These are phyloP conservation scores for Aspergillus persii DNA, from an alignment of 2,329 filamentous ascomycete species.

Conservation along the genomic window DNA sequence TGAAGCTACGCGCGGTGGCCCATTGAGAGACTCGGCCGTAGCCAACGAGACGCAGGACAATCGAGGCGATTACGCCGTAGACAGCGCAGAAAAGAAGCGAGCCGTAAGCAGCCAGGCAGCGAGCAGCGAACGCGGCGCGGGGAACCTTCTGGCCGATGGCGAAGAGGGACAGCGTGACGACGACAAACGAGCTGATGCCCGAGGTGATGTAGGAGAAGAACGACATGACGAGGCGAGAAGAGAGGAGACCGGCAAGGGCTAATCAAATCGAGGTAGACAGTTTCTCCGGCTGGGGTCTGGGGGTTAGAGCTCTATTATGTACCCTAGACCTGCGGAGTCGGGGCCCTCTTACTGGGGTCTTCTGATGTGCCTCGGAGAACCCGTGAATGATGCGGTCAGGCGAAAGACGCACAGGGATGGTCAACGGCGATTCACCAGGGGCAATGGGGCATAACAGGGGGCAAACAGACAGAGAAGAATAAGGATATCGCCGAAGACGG, in stretches of 20 bases:
- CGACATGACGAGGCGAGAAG: slow-evolving; percentile 51
- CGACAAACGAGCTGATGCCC: slow-evolving; percentile 63
- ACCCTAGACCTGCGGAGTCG: neutral
- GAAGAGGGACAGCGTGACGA: slow-evolving; percentile 53
- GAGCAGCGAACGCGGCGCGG: slow-evolving; percentile 45
- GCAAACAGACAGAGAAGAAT: neutral
- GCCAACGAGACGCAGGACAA: slow-evolving; percentile 68
- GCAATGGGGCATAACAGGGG: slow-evolving; percentile 15
- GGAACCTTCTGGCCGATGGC: slow-evolving; percentile 43
- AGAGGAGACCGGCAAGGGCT: neutral
- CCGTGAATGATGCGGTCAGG: slow-evolving; percentile 16
- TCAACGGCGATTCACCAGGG: slow-evolving; percentile 9
- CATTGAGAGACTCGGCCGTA: slow-evolving; percentile 79
- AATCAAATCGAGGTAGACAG: neutral
- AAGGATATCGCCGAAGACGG: neutral
- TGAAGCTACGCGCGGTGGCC: slow-evolving; percentile 76
- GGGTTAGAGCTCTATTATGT: neutral
- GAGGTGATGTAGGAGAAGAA: slow-evolving; percentile 59
- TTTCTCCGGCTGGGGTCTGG: neutral
- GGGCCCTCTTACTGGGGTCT: slow-evolving; percentile 2
- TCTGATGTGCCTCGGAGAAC: slow-evolving; percentile 2
- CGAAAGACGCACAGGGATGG: slow-evolving; percentile 5
- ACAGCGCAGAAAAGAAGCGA: slow-evolving; percentile 52
- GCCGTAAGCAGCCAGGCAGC: slow-evolving; percentile 47
- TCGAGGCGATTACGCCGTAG: slow-evolving; percentile 74